Percentiles rank a stretch among this genome's conserved stretches.
Evolutionary conservation across 2,329 filamentous ascomycete species (phyloP).

Genomic region (Lasiodiplodia citricola): DNA sequence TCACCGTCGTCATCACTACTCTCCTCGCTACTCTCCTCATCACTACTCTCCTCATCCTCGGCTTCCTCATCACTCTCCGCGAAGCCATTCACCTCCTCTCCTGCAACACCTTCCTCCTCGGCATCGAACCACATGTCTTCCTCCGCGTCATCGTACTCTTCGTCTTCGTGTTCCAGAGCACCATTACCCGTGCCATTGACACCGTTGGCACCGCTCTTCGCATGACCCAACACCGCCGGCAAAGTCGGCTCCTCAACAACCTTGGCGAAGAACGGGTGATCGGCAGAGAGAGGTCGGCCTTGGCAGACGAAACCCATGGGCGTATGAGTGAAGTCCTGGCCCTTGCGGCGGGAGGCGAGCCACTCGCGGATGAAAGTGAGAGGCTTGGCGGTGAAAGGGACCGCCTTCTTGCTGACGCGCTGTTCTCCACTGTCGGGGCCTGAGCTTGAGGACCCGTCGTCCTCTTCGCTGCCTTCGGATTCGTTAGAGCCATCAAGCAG

Average conservation of each 20-base stretch:
- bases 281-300: slow-evolving; percentile 54
- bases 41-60: background rate
- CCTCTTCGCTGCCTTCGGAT: background rate
- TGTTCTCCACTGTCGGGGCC: too few relatives aligned
- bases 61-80: background rate
- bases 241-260: background rate
- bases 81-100: background rate
- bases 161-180: background rate
- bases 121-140: background rate
- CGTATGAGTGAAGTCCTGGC: slow-evolving; percentile 63
- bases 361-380: slow-evolving; percentile 58
- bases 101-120: background rate
- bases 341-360: slow-evolving; percentile 59
- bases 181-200: background rate
- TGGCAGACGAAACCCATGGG: slow-evolving; percentile 64
- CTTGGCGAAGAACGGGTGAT: slow-evolving; percentile 60
- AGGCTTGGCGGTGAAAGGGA: slow-evolving; percentile 35
- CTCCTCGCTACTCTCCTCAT: background rate
- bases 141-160: background rate
- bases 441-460: background rate
- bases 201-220: background rate
- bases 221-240: background rate
- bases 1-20: background rate
- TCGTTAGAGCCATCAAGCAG: too few relatives aligned
- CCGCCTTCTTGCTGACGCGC: slow-evolving; percentile 7